Percentiles rank a stretch among this genome's conserved stretches.
phyloP scores from a whole-genome alignment of 2,329 filamentous ascomycete species.

The Camptophora hylomeconis region DNA sequence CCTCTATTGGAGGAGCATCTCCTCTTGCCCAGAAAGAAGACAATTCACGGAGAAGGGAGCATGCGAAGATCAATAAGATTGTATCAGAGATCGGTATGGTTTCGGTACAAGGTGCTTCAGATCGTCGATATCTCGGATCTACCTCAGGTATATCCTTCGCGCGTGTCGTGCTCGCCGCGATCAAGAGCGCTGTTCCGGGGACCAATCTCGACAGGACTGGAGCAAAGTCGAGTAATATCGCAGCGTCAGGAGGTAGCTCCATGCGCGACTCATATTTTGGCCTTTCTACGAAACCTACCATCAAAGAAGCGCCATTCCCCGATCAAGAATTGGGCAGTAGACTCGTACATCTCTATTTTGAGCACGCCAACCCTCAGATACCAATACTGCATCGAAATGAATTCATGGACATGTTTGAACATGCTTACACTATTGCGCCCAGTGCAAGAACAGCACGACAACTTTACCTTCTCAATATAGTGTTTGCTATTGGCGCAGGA shows the following conservation, averaged over 20 bases:
- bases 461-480: constrained; percentile 91
- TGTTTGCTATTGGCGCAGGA: constrained; percentile 88
- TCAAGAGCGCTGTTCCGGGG: constrained; percentile 58
- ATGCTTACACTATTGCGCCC: constrained; percentile 58
- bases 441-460: constrained; percentile 61
- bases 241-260: constrained; percentile 52
- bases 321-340: constrained; percentile 58
- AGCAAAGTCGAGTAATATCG: constrained; percentile 40
- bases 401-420: constrained; percentile 79
- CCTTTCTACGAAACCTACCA: constrained; percentile 79
- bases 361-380: constrained; percentile 92
- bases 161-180: constrained; percentile 82
- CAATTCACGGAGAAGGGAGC: constrained; percentile 44
- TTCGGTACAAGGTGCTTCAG: constrained; percentile 63
- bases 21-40: no score
- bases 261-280: constrained; percentile 97
- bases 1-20: no score
- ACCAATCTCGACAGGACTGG: constrained; percentile 51
- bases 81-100: constrained; percentile 62
- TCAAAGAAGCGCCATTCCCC: constrained; percentile 75
- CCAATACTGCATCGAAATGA: constrained; percentile 80
- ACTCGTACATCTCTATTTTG: constrained; percentile 77
- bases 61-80: constrained; percentile 50
- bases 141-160: constrained; percentile 90
- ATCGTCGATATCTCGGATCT: constrained; percentile 69